Percentiles rank a stretch among this genome's conserved stretches.
Conservation (phyloP, 176 grass and related monocot species). For the Saccharum spontaneum region DNA sequence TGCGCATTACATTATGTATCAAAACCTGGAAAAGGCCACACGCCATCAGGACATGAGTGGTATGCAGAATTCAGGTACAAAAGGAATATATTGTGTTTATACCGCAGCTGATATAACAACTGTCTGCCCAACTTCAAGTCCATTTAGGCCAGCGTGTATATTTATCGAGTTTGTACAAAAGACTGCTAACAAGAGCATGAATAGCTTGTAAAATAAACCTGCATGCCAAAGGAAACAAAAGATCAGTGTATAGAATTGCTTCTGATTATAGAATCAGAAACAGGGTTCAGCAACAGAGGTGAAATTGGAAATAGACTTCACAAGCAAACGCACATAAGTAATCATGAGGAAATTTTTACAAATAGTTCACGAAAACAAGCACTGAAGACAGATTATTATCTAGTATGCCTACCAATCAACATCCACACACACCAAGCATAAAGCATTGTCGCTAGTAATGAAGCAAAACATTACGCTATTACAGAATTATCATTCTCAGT, state of each 20-base stretch:
- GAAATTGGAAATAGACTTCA: background rate
- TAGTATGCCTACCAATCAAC: background rate
- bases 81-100: constrained; percentile 33
- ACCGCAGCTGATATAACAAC: constrained; percentile 96
- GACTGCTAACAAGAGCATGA: constrained; percentile 93
- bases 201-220: constrained; percentile 92
- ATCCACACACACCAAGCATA: constrained; percentile 6
- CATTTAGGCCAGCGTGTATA: constrained; percentile 97
- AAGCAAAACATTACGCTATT: no score
- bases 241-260: constrained; percentile 15
- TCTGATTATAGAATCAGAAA: constrained; percentile 11
- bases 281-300: background rate
- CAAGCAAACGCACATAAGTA: constrained; percentile 22
- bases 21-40: constrained; percentile 69
- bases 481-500: background rate
- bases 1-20: constrained; percentile 98
- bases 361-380: background rate
- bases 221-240: constrained; percentile 26
- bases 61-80: background rate
- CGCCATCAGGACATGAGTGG: constrained; percentile 14
- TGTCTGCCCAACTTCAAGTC: constrained; percentile 93
- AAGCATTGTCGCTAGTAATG: background rate
- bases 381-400: constrained; percentile 1
- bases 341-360: background rate
- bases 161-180: constrained; percentile 99